phyloP scores from a whole-genome alignment of 257 asterid genomes.

The Fraxinus excelsior region DNA sequence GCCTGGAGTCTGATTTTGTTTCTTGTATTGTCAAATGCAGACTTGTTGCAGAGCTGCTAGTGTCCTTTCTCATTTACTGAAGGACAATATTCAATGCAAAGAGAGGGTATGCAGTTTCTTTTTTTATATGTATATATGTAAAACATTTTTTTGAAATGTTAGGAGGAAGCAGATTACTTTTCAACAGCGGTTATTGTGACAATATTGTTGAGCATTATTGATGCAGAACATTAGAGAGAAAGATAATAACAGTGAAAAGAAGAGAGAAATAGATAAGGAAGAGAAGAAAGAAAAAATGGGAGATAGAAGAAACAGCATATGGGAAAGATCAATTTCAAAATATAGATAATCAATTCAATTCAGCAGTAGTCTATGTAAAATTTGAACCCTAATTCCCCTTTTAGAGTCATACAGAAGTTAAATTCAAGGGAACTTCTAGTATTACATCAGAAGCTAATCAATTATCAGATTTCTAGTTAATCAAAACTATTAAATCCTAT shows the following conservation, averaged over 20 bases:
- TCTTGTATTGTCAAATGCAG: constrained; percentile 46
- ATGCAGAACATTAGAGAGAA: too few species aligned
- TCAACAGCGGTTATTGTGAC: neutral
- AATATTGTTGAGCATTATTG: too few species aligned
- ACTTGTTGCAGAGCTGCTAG: constrained; percentile 97
- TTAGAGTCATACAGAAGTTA: neutral
- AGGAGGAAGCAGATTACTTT: constrained; percentile 16
- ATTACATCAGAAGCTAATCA: neutral
- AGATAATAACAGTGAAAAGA: too few species aligned
- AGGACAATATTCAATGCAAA: constrained; percentile 80
- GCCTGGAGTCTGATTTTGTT: constrained; percentile 17
- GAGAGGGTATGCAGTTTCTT: constrained; percentile 58
- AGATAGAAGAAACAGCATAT: too few species aligned
- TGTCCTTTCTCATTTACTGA: constrained; percentile 78
- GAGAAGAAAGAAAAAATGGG: too few species aligned
- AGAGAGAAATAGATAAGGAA: too few species aligned
- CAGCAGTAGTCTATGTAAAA: neutral
- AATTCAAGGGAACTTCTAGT: neutral
- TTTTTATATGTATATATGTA: too few species aligned
- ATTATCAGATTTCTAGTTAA: neutral
- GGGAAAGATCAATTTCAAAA: too few species aligned
- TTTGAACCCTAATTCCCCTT: neutral
- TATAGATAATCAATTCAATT: neutral
- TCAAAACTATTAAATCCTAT: neutral
- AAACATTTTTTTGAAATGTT: too few species aligned